These are phyloP conservation scores for Ceratocystis smalleyi DNA, from an alignment of 2,329 filamentous ascomycete species.

Conservation along the genomic window DNA sequence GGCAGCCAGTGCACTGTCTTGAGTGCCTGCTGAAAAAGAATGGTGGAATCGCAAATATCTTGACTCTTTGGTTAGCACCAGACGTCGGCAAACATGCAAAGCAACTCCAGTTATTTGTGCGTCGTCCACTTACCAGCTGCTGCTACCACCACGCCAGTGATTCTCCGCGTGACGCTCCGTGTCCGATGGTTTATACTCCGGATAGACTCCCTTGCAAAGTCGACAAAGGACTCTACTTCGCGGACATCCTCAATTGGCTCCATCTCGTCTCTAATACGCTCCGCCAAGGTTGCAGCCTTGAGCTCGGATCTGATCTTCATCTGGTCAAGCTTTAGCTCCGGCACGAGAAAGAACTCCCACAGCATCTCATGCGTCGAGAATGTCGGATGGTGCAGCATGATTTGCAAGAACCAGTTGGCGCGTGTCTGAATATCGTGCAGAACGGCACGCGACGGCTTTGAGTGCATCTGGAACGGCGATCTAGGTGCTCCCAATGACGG, in stretches of 20 bases:
- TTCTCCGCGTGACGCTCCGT: slow-evolving; percentile 64
- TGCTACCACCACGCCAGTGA: slow-evolving; percentile 45
- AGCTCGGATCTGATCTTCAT: slow-evolving; percentile 76
- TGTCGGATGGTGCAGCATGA: slow-evolving; percentile 74
- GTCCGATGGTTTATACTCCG: slow-evolving; percentile 70
- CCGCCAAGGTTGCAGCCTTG: slow-evolving; percentile 68
- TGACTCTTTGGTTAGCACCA: slow-evolving; percentile 10
- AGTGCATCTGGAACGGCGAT: slow-evolving; percentile 84
- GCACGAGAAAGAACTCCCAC: slow-evolving; percentile 97
- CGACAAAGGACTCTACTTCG: slow-evolving; percentile 85
- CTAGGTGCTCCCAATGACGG: slow-evolving; percentile 62
- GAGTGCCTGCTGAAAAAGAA: slow-evolving; percentile 37
- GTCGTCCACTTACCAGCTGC: slow-evolving; percentile 13
- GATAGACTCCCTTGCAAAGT: slow-evolving; percentile 79
- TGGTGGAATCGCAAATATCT: slow-evolving; percentile 55
- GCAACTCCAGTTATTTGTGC: neutral
- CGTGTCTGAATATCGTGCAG: slow-evolving; percentile 75
- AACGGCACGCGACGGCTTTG: slow-evolving; percentile 73
- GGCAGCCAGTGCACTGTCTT: slow-evolving; percentile 53
- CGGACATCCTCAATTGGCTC: slow-evolving; percentile 67
- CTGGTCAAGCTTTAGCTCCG: slow-evolving; percentile 78
- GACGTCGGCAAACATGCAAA: neutral
- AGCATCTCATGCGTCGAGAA: slow-evolving; percentile 94
- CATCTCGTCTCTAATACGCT: slow-evolving; percentile 79
- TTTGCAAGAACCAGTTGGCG: slow-evolving; percentile 76